Evolutionary conservation across 2,329 filamentous ascomycete genomes (phyloP).

Genomic region (Colletotrichum sp.): DNA sequence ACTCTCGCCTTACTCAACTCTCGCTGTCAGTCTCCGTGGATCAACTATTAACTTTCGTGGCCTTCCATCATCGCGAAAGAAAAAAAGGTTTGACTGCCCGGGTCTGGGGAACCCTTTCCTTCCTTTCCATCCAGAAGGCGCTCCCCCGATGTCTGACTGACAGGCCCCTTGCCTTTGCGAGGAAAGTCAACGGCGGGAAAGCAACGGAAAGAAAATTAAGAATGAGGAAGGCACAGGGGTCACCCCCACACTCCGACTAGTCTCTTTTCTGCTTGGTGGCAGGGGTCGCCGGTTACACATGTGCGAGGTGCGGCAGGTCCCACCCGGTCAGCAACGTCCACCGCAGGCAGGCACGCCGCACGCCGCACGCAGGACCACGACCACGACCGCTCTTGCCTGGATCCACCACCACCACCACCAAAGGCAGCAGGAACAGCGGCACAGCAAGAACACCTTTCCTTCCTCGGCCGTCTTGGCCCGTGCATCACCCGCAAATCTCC

Average conservation of each 20-base stretch:
- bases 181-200: neutral
- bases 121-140: neutral
- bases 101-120: neutral
- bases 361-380: neutral
- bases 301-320: neutral
- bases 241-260: neutral
- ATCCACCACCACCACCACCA: neutral
- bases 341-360: neutral
- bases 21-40: neutral
- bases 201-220: neutral
- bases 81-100: neutral
- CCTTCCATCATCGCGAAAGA: neutral
- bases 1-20: neutral
- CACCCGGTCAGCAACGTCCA: neutral
- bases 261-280: neutral
- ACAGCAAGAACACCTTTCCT: neutral
- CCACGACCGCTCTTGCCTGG: neutral
- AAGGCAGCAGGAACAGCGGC: neutral
- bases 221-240: conserved; percentile 4
- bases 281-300: conserved; percentile 8
- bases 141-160: neutral
- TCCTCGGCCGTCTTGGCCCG: conserved; percentile 4
- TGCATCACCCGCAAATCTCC: conserved; percentile 16
- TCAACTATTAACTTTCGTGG: neutral
- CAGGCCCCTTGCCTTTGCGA: neutral